A percentile compares a stretch with the other conserved stretches of the same genome.
Evolutionary conservation across 1,284 basidiomycete genomes (phyloP).

Genomic region (Leccinum angustisporum): DNA sequence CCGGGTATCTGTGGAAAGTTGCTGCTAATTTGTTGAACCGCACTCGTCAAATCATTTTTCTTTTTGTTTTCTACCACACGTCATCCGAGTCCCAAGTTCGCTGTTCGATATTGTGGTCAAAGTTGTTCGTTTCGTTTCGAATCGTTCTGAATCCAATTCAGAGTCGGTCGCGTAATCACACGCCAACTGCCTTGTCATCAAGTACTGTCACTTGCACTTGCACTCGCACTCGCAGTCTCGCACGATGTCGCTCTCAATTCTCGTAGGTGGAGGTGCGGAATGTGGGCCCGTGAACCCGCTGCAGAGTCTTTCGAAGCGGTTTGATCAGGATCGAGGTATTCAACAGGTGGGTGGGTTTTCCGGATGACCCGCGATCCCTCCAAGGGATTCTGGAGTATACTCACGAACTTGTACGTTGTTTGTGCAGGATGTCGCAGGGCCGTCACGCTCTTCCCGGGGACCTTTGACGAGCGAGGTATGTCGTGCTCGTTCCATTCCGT

Average conservation of each 20-base stretch:
- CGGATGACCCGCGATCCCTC: constrained; percentile 1
- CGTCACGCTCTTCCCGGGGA: constrained; percentile 18
- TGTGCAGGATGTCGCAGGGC: constrained; percentile 21
- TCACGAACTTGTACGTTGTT: constrained; percentile 2
- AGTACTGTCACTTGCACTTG: not conserved
- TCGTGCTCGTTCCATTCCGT: constrained; percentile 7
- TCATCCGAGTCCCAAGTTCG: not conserved
- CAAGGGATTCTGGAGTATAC: constrained; percentile 13
- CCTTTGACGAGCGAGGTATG: constrained; percentile 20
- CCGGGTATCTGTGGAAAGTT: not conserved
- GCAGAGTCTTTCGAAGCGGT: constrained; percentile 73
- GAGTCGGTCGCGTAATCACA: not conserved
- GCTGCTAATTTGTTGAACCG: not conserved
- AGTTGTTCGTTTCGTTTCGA: not conserved
- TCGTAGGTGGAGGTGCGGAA: constrained; percentile 68
- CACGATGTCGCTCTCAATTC: constrained; percentile 72
- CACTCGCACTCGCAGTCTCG: not conserved
- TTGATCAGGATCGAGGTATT: constrained; percentile 74
- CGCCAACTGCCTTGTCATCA: not conserved
- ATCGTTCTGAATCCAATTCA: not conserved
- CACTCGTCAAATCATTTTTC: not conserved
- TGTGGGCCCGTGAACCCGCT: constrained; percentile 82
- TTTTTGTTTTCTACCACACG: not conserved
- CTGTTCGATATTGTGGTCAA: not conserved
- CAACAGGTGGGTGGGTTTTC: constrained; percentile 58